These are phyloP conservation scores for Fusarium oligoseptatum DNA, from an alignment of 2,329 filamentous ascomycete species.

Conservation along the genomic window DNA sequence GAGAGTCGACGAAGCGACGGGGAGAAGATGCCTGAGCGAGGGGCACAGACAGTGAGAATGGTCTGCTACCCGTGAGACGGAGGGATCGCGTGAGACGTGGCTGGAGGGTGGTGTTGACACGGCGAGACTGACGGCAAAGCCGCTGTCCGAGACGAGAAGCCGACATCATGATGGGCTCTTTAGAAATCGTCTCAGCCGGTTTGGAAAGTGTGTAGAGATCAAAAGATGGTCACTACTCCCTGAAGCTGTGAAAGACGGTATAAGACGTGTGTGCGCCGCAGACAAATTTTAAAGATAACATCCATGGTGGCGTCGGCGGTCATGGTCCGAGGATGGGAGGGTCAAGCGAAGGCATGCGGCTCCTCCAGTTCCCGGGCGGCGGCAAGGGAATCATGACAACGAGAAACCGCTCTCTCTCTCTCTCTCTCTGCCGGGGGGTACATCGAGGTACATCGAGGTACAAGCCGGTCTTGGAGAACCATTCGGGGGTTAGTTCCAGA, in stretches of 20 bases:
- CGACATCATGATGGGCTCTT: conserved; percentile 41
- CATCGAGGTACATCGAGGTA: conserved; percentile 5
- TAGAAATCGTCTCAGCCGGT: conserved; percentile 6
- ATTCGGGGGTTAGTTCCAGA: conserved; percentile 26
- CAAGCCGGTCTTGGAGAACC: not conserved
- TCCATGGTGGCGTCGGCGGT: conserved; percentile 37
- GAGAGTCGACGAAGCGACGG: conserved; percentile 38
- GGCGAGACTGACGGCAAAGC: conserved; percentile 43
- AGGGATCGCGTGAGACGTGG: conserved; percentile 35
- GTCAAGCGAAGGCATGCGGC: conserved; percentile 20
- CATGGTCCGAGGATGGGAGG: conserved; percentile 32
- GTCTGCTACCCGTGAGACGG: conserved; percentile 14
- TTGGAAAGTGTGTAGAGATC: not conserved
- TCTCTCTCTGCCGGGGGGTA: conserved; percentile 30
- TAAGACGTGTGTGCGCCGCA: conserved; percentile 13
- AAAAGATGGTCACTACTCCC: not conserved
- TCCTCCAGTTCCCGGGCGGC: conserved; percentile 5
- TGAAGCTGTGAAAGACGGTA: conserved; percentile 10
- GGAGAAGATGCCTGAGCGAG: conserved; percentile 10
- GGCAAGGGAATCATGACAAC: conserved; percentile 1
- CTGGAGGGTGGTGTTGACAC: conserved; percentile 34
- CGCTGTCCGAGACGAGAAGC: conserved; percentile 46
- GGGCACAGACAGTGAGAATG: conserved; percentile 35
- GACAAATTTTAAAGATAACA: conserved; percentile 37
- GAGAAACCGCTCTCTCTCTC: not conserved